Evolutionary conservation across 306 rosid species (phyloP).

Genomic region (Pterocarpus macrocarpus): DNA sequence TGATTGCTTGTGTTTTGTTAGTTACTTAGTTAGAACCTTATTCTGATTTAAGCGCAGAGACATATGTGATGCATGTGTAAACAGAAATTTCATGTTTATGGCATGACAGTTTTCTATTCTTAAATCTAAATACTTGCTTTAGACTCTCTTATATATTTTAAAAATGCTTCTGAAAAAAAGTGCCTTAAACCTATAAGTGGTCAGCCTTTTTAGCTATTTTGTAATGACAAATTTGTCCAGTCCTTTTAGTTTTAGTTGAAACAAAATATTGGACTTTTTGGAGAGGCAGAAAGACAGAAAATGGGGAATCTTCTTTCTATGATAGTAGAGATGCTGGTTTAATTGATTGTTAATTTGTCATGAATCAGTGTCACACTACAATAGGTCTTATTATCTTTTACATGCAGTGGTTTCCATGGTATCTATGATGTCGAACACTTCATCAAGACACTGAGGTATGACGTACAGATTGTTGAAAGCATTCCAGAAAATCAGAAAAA

Average conservation of each 20-base stretch:
- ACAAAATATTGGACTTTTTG: not conserved
- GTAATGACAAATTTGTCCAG: not conserved
- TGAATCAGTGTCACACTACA: constrained; percentile 11
- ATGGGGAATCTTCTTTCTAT: constrained; percentile 5
- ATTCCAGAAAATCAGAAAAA: constrained; percentile 81
- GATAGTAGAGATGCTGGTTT: constrained; percentile 10
- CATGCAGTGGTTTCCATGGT: constrained; percentile 88
- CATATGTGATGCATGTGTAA: not conserved
- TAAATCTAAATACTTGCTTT: not conserved
- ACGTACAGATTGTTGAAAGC: constrained; percentile 82
- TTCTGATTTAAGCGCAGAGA: constrained; percentile 23
- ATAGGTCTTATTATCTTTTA: constrained; percentile 30
- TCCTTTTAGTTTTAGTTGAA: not conserved
- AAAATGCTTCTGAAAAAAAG: not conserved
- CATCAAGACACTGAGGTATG: constrained; percentile 77
- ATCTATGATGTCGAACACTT: constrained; percentile 97
- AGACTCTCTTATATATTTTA: not conserved
- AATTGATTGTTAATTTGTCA: constrained; percentile 30
- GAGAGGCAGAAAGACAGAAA: constrained; percentile 20
- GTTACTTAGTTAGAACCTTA: constrained; percentile 26
- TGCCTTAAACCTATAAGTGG: constrained; percentile 5
- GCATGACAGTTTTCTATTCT: not conserved
- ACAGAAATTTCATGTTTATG: constrained; percentile 16
- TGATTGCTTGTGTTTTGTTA: constrained; percentile 7
- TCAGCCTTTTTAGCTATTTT: not conserved